Base-by-base conservation (phyloP, 1,284 basidiomycete genomes). In the Malassezia obtusa region DNA sequence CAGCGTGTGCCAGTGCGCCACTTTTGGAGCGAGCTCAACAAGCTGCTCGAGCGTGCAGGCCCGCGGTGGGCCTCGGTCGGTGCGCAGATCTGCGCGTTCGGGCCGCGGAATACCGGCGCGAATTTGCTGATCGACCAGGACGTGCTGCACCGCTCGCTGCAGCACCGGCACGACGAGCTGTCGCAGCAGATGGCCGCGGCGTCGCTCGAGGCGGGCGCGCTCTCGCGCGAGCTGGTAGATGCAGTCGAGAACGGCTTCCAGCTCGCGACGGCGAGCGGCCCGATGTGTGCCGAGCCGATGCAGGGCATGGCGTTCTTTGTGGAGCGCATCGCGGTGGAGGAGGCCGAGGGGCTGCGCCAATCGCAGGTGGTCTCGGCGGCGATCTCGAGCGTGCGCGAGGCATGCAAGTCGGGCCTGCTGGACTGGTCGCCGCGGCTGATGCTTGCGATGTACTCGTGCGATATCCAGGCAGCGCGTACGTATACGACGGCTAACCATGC, bases 381-480 rank as follows among this genome's bases (percentile, higher is more conserved):
- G 46, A 91, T 95, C 65, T 87, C 92, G 15, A 81, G 84, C 7
- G 83, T 90, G 38, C 82, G 86, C 69, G 94, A 98, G 67, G 84
- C 87, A 0, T 96, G 89, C 70, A 81, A 86, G 54, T 83, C 83
- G 59, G 90, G 86, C 0, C 75, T 99, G 59, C 78, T 98, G 41
- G 94, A 98, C 75, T 99, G 94, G 94, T 94, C 89, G 8, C 94
- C 94, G 15, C 81, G 94, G 37, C 80, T 98, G 62, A 89, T 94
- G 84, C 79, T 98, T 50, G 94, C 94, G 1, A 96, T 96, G 89
- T 99, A 99, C 76, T 85, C 86, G 6, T 99, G 94, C 76, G 91
- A 98, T 71, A 96, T 99, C 58, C 94, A 96, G 77, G 89, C 91
- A 1, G 90, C 91, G 9, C 89, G 90, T 91, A 72, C 75, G 86